Evolutionary conservation across 441 rosid species (phyloP).

Genomic region (Eruca vesicaria): DNA sequence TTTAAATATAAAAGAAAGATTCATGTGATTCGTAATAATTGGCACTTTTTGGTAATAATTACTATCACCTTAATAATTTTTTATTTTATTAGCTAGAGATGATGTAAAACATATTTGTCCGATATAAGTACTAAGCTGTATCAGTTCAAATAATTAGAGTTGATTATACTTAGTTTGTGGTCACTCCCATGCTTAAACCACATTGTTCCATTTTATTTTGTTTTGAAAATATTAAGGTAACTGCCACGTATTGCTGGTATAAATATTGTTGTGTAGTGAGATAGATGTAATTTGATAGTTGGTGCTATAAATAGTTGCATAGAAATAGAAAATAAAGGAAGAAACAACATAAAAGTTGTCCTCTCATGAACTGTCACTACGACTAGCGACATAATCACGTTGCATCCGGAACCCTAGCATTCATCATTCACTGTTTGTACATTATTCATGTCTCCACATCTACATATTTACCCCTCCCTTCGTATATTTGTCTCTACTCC

Average conservation of each 20-base stretch:
- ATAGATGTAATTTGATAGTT: slow-evolving; percentile 10
- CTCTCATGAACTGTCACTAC: slow-evolving; percentile 42
- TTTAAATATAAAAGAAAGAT: not conserved
- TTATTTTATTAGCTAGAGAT: not conserved
- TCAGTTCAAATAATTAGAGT: too few relatives aligned
- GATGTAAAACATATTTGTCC: too few relatives aligned
- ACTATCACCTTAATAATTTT: not conserved
- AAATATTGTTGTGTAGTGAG: slow-evolving; percentile 6
- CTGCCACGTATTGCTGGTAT: not conserved
- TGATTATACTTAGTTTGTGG: too few relatives aligned
- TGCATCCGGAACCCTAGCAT: slow-evolving; percentile 41
- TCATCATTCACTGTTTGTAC: slow-evolving; percentile 36
- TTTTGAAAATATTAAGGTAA: not conserved
- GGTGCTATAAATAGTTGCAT: slow-evolving; percentile 26
- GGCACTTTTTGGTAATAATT: not conserved
- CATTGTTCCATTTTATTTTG: not conserved
- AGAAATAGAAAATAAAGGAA: slow-evolving; percentile 14
- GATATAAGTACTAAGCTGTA: too few relatives aligned
- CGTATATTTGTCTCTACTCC: slow-evolving; percentile 26
- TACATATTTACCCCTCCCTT: slow-evolving; percentile 11
- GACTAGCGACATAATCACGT: slow-evolving; percentile 40
- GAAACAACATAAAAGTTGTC: slow-evolving; percentile 40
- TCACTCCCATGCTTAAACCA: too few relatives aligned
- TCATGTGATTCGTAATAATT: not conserved
- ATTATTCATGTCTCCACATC: slow-evolving; percentile 25